These are phyloP conservation scores for Xylariales sp. DNA, from an alignment of 2,329 filamentous ascomycete genomes.

Conservation along the genomic window DNA sequence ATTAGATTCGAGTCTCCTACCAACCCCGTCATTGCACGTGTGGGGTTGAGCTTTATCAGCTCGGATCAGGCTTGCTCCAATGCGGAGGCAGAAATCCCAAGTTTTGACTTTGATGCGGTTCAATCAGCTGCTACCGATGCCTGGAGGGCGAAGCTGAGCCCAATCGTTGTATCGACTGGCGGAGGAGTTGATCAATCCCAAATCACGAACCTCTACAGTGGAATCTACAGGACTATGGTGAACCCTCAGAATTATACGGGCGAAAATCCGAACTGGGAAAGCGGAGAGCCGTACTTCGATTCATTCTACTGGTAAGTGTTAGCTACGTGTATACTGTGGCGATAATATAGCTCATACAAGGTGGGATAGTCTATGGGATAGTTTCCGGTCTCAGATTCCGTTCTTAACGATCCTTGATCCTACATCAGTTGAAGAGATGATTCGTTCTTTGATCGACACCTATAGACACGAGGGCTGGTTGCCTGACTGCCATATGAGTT, in stretches of 20 bases:
- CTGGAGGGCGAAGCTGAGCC: slow-evolving; percentile 72
- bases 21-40: slow-evolving; percentile 69
- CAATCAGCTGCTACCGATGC: slow-evolving; percentile 63
- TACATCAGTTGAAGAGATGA: slow-evolving; percentile 70
- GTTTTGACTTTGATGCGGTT: slow-evolving; percentile 70
- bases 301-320: slow-evolving; percentile 74
- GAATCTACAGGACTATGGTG: slow-evolving; percentile 78
- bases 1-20: slow-evolving; percentile 66
- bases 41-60: slow-evolving; percentile 78
- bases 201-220: slow-evolving; percentile 75
- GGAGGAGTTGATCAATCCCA: slow-evolving; percentile 65
- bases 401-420: slow-evolving; percentile 77
- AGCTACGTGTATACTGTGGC: not conserved
- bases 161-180: slow-evolving; percentile 64
- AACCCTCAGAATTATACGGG: slow-evolving; percentile 80
- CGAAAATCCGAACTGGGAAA: slow-evolving; percentile 76
- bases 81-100: slow-evolving; percentile 75
- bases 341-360: slow-evolving; percentile 10
- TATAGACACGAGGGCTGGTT: slow-evolving; percentile 77
- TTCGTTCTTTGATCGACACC: slow-evolving; percentile 77
- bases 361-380: slow-evolving; percentile 70
- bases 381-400: slow-evolving; percentile 75
- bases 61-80: slow-evolving; percentile 73
- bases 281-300: slow-evolving; percentile 77
- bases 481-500: slow-evolving; percentile 81